These are phyloP conservation scores for Myochromella boudieri DNA, from an alignment of 768 basidiomycete genomes.

Conservation along the genomic window DNA sequence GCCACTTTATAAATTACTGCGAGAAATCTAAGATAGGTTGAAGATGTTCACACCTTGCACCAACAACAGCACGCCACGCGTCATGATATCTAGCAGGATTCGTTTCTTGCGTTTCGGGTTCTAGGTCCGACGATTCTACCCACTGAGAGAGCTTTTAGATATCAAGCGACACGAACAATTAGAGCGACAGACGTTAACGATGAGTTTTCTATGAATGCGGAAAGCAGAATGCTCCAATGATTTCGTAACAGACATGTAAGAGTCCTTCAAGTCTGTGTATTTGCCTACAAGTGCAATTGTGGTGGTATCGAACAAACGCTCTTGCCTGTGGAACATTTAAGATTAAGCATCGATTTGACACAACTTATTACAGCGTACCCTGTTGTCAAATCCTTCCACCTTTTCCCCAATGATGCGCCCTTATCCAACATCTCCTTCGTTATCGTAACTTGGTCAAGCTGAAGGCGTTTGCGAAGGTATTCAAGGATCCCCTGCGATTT, in stretches of 20 bases:
- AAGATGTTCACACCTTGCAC: conserved; percentile 63
- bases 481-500: conserved; percentile 89
- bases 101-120: conserved; percentile 74
- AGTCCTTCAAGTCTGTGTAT: conserved; percentile 95
- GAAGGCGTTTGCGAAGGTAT: conserved; percentile 81
- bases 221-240: conserved; percentile 96
- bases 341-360: neutral
- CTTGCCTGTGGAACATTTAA: conserved; percentile 60
- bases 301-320: conserved; percentile 87
- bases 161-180: neutral
- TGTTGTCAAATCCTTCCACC: conserved; percentile 84
- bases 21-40: conserved; percentile 6
- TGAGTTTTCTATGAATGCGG: conserved; percentile 82
- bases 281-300: conserved; percentile 93
- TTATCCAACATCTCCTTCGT: conserved; percentile 54
- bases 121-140: conserved; percentile 94
- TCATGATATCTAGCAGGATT: conserved; percentile 91
- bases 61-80: conserved; percentile 90
- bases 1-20: conserved; percentile 53
- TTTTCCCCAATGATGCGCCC: conserved; percentile 63
- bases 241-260: conserved; percentile 98
- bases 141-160: conserved; percentile 50
- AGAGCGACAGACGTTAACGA: conserved; percentile 60
- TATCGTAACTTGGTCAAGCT: conserved; percentile 59
- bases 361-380: conserved; percentile 47